Base-by-base conservation (phyloP, 2,329 filamentous ascomycete genomes). In the Coniochaeta prunicola region DNA sequence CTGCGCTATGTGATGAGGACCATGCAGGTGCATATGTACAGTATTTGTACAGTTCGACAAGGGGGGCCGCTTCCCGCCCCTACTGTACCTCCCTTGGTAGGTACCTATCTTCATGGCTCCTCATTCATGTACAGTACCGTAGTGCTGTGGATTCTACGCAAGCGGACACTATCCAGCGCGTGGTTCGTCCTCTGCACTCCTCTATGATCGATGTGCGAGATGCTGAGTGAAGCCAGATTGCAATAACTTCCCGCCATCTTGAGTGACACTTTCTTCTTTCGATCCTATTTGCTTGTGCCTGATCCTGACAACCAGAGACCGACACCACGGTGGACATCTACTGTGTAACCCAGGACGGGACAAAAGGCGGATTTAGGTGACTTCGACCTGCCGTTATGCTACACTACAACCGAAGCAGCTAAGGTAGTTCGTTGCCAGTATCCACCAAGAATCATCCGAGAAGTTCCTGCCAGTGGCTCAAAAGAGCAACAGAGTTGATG, bases 1-100 rank as follows among this genome's bases (percentile, higher is more conserved):
- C n/a, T n/a, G n/a, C n/a, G n/a, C n/a, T 24, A 15, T 54, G 53
- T 54, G 53, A 54, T 36, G 33, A 17, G 53, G 53, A n/a, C 36
- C 30, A 21, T 54, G 53, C 53, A 54, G 53, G 19, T 54, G 53
- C 53, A 54, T 33, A 54, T 36, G 53, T 50, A 50, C 24, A n/a
- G n/a, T n/a, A n/a, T n/a, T n/a, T n/a, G n/a, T n/a, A n/a, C n/a
- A n/a, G 45, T 26, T 48, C 40, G 21, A 50, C 30, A 24, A 54
- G 15, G 30, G n/a, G 53, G 17, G 34, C 53, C 53, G 30, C 31
- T 36, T 54, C 53, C 53, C 53, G 53, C 30, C 53, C 53, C 53
- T 54, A 54, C 53, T n/a, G 19, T 54, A 54, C 53, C 17, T 54
- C 26, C 28, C 34, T 45, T 45, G 13, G 40, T 45, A 45, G 40